These are phyloP conservation scores for Periconia sp. DNA, from an alignment of 2,329 filamentous ascomycete genomes.

Conservation along the genomic window DNA sequence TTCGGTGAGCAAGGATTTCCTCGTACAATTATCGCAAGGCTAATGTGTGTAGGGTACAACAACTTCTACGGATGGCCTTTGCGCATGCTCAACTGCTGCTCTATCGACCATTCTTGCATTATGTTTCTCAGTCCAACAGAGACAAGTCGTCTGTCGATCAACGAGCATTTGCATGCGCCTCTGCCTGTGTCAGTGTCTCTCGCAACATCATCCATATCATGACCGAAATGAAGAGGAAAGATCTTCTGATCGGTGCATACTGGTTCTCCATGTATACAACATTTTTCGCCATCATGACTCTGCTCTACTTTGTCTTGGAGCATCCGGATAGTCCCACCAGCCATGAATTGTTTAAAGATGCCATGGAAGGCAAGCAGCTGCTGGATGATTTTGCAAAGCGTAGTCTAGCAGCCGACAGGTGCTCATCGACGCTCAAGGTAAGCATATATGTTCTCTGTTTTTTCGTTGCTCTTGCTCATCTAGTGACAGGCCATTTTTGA, in stretches of 20 bases:
- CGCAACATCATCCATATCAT: constrained; percentile 80
- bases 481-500: constrained; percentile 74
- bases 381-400: constrained; percentile 76
- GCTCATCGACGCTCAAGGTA: constrained; percentile 76
- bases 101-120: constrained; percentile 82
- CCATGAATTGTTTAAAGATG: constrained; percentile 81
- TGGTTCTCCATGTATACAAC: constrained; percentile 87
- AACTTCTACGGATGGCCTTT: constrained; percentile 76
- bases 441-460: constrained; percentile 30
- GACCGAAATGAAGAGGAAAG: constrained; percentile 73
- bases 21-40: not conserved
- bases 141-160: constrained; percentile 63
- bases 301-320: constrained; percentile 79
- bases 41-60: constrained; percentile 58
- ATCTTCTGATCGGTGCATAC: constrained; percentile 76
- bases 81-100: constrained; percentile 81
- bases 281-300: constrained; percentile 77
- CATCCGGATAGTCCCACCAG: constrained; percentile 75
- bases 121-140: constrained; percentile 64
- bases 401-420: constrained; percentile 86
- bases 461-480: not conserved
- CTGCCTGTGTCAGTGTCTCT: constrained; percentile 66
- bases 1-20: constrained; percentile 61
- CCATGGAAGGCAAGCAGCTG: constrained; percentile 79
- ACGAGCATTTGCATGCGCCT: constrained; percentile 74